Percentiles rank a stretch among this genome's conserved stretches.
phyloP scores from a whole-genome alignment of 352 stramenopile genomes.

The Pythium volutum region DNA sequence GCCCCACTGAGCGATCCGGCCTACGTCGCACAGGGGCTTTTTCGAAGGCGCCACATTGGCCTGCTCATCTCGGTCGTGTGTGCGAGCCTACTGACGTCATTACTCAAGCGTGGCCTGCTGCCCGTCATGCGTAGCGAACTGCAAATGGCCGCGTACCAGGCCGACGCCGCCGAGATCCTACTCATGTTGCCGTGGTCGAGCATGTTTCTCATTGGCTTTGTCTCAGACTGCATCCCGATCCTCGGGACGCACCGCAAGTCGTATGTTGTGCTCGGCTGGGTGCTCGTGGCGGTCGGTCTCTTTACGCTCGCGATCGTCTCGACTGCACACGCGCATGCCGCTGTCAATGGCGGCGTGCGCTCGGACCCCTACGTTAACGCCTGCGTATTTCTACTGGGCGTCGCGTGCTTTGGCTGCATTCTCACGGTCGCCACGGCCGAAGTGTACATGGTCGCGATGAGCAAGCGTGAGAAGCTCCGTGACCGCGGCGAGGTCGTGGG shows the following conservation, averaged over 20 bases:
- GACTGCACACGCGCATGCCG: slow-evolving; percentile 47
- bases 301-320: slow-evolving; percentile 57
- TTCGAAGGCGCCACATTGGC: slow-evolving; percentile 8
- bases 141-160: slow-evolving; percentile 60
- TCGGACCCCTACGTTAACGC: slow-evolving; percentile 34
- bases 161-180: slow-evolving; percentile 49
- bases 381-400: slow-evolving; percentile 42
- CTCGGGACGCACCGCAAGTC: slow-evolving; percentile 44
- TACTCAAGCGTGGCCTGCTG: slow-evolving; percentile 25
- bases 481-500: slow-evolving; percentile 36
- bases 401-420: slow-evolving; percentile 49
- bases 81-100: slow-evolving; percentile 21
- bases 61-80: slow-evolving; percentile 23
- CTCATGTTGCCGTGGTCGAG: slow-evolving; percentile 65
- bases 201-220: slow-evolving; percentile 78
- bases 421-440: slow-evolving; percentile 47
- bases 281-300: slow-evolving; percentile 34
- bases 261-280: slow-evolving; percentile 56
- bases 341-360: slow-evolving; percentile 16
- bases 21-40: slow-evolving; percentile 2
- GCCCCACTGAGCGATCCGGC: slow-evolving; percentile 1
- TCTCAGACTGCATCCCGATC: slow-evolving; percentile 49
- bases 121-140: slow-evolving; percentile 67
- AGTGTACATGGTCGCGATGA: slow-evolving; percentile 57
- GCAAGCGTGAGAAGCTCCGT: slow-evolving; percentile 38